Evolutionary conservation across 371 early-diverging fungal species (phyloP).

Genomic region (Smittium mucronatum): DNA sequence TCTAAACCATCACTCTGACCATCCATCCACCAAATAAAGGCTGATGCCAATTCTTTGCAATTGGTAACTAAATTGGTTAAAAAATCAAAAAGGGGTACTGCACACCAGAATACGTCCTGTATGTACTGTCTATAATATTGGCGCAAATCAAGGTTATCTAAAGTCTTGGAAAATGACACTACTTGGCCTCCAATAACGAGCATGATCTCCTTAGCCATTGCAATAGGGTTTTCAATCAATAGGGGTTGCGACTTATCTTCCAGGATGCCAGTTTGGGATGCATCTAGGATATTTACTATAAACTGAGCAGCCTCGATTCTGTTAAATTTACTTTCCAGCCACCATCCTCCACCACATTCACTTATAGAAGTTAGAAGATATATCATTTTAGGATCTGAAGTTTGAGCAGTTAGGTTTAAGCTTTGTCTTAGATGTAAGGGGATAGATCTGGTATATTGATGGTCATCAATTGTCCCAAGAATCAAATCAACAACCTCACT

Average conservation of each 20-base stretch:
- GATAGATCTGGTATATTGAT: background rate
- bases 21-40: background rate
- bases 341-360: conserved; percentile 4
- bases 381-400: background rate
- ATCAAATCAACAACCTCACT: conserved; percentile 8
- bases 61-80: background rate
- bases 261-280: background rate
- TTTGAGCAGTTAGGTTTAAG: background rate
- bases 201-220: conserved; percentile 4
- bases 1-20: background rate
- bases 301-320: background rate
- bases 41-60: background rate
- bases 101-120: background rate
- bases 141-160: background rate
- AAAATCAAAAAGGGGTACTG: background rate
- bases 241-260: background rate
- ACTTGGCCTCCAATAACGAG: background rate
- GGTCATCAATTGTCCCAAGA: conserved; percentile 8
- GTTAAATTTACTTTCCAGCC: background rate
- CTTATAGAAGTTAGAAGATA: background rate
- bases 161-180: background rate
- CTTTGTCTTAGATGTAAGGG: background rate
- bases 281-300: background rate
- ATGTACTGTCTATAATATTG: background rate
- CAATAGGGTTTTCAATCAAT: background rate